Evolutionary conservation across 1,284 basidiomycete species (phyloP), one percentile per base, ranked within the genome.

Genomic region (Cryptococcus sp.): DNA sequence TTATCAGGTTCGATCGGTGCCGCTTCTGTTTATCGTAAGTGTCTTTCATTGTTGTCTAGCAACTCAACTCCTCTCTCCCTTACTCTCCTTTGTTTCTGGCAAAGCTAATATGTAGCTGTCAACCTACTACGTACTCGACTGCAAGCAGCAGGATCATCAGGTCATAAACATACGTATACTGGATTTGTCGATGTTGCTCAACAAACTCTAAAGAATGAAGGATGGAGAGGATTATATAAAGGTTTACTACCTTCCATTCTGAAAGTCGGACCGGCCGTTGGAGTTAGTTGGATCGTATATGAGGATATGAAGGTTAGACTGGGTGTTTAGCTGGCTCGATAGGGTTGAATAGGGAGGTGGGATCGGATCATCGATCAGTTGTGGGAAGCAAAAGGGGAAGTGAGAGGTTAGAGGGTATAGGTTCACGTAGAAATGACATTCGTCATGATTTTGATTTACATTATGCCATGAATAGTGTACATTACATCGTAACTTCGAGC

Each of bases 201-300:
- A 42, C 86, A 86, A 70, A 98, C 94, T 19, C 88, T 88, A 73
- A 78, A 80, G 45, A 81, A 83, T 19, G 94, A 98, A 70, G 94
- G 94, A 0, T 88, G 91, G 85, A 81, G 85, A 57, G 94, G 94
- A 2, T 91, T 98, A 73, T 99, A 99, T 77, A 85, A 92, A 44
- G 94, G 94, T 34, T 76, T 94, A 59, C 81, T 91, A 51, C 91
- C 91, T 32, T 91, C 89, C 44, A 79, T 96, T 61, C 89, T 92
- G 43, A 98, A 97, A 82, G 91, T 97, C 53, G 85, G 94, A 46
- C 91, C 91, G 47, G 86, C 91, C 11, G 91, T 96, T 28, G 93
- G 91, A 22, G 94, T 97, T 76, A 89, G 88, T 56, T 94, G 93
- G 76, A 84, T 94, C 52, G 91, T 93, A 2, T 75, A 75, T 56